phyloP scores from a whole-genome alignment of 345 rosid genomes.

The Euphorbia tirucalli region DNA sequence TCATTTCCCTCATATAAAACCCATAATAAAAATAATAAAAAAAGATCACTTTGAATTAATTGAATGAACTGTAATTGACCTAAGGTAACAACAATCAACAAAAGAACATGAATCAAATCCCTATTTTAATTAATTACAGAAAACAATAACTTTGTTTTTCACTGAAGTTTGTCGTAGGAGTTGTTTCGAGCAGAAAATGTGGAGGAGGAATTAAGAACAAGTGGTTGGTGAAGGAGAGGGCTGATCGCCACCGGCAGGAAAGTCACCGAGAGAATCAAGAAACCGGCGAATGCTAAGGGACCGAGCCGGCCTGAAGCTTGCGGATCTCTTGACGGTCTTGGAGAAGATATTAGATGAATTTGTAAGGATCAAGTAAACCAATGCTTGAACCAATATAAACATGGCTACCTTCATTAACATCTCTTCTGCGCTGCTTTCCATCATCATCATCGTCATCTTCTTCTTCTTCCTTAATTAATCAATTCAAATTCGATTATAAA shows the following conservation, averaged over 20 bases:
- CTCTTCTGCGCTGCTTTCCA: constrained; percentile 41
- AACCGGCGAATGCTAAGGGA: constrained; percentile 47
- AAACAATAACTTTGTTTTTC: no score
- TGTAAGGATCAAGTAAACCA: constrained; percentile 61
- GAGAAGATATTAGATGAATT: constrained; percentile 63
- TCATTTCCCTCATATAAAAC: no score
- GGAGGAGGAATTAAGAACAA: no score
- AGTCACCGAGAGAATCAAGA: constrained; percentile 46
- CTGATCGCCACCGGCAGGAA: constrained; percentile 29
- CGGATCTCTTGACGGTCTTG: constrained; percentile 24
- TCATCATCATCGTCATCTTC: constrained; percentile 14
- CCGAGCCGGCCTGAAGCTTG: constrained; percentile 47
- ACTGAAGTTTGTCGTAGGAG: not conserved
- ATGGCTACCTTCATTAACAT: constrained; percentile 41
- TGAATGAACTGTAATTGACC: no score
- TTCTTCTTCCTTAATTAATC: no score
- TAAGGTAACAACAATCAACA: no score
- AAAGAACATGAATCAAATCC: no score
- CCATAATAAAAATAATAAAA: no score
- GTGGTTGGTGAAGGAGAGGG: constrained; percentile 9
- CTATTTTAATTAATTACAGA: no score
- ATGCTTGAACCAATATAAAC: constrained; percentile 51
- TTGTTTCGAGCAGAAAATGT: not conserved
- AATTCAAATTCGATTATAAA: no score
- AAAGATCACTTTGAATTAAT: no score